Base-by-base conservation (phyloP, 2,329 filamentous ascomycete genomes). In the Trichoderma cornu-damae region DNA sequence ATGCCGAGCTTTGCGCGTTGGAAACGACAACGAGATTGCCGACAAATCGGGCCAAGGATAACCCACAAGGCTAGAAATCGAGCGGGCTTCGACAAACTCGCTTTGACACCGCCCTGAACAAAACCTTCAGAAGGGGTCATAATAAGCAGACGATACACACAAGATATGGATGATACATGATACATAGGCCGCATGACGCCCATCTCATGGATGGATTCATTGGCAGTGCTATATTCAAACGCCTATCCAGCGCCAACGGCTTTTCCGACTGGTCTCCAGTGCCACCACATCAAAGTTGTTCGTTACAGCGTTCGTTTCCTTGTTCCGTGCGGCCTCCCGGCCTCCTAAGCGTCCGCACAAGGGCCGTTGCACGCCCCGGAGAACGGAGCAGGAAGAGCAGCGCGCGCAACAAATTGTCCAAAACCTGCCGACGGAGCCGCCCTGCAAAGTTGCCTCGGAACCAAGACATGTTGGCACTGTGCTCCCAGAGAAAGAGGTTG, bases 1-100 rank as follows among this genome's bases (percentile, higher is more conserved):
- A 47, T 54, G 56, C 56, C 56, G 54, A 58, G 56, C 48, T 47
- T 58, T 53, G 14, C 26, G 47, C 30, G 18, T 34, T 20, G 7
- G 14, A 38, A 56, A 38, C 24, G 34, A 57, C 30, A 56, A 38
- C 24, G 34, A 57, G 47, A 51, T 52, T 52, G 40, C 55, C 55
- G 48, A 52, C 48, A 48, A 51, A 43, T 55, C 52, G 37, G 30
- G 49, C 26, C 49, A 37, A n/a, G 47, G 47, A 57, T 43, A 55
- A 38, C 22, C 51, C 51, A 55, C 42, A 55, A 47, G 51, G 51
- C 51, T 55, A 30, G 51, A n/a, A 53, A 44, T 18, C 22, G 50
- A n/a, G n/a, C n/a, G n/a, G n/a, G 18, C 40, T 14, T 43, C 40
- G 7, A 11, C 32, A 34, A 11, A 11, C 32, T 14, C 12, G 4